Conservation (phyloP, 2,329 filamentous ascomycete genomes). For the Calycina marina region DNA sequence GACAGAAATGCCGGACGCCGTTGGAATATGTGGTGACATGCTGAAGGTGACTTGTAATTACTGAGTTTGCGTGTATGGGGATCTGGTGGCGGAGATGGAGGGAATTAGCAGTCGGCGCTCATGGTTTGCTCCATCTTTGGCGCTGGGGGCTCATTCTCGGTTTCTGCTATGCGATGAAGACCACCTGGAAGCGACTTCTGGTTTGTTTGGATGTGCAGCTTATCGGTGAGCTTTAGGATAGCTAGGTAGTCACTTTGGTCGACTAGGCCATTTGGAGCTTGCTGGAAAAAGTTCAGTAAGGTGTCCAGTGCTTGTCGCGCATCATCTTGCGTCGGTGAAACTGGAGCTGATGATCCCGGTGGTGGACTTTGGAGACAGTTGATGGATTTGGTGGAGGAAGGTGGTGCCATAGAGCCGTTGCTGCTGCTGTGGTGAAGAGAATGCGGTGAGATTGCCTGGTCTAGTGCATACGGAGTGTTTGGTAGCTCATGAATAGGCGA, state of each 20-base stretch:
- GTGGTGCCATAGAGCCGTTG: slow-evolving; percentile 31
- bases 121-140: slow-evolving; percentile 22
- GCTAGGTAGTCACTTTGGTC: slow-evolving; percentile 66
- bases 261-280: slow-evolving; percentile 48
- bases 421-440: slow-evolving; percentile 37
- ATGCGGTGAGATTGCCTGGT: slow-evolving; percentile 26
- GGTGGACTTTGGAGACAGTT: slow-evolving; percentile 26
- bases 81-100: too few species aligned
- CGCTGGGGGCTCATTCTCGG: slow-evolving; percentile 18
- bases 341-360: slow-evolving; percentile 39
- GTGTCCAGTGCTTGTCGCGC: slow-evolving; percentile 69
- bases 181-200: slow-evolving; percentile 25
- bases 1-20: too few species aligned
- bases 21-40: too few species aligned
- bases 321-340: slow-evolving; percentile 69
- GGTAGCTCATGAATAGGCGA: slow-evolving; percentile 34
- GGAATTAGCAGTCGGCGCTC: slow-evolving; percentile 14
- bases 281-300: slow-evolving; percentile 66
- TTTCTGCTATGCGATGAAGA: slow-evolving; percentile 23
- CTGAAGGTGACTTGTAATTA: too few species aligned
- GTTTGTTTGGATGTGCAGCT: slow-evolving; percentile 51
- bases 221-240: slow-evolving; percentile 73
- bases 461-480: slow-evolving; percentile 20
- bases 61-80: too few species aligned
- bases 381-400: slow-evolving; percentile 24